These are phyloP conservation scores for Fusarium nodosum DNA, from an alignment of 2,329 filamentous ascomycete genomes.

Conservation along the genomic window DNA sequence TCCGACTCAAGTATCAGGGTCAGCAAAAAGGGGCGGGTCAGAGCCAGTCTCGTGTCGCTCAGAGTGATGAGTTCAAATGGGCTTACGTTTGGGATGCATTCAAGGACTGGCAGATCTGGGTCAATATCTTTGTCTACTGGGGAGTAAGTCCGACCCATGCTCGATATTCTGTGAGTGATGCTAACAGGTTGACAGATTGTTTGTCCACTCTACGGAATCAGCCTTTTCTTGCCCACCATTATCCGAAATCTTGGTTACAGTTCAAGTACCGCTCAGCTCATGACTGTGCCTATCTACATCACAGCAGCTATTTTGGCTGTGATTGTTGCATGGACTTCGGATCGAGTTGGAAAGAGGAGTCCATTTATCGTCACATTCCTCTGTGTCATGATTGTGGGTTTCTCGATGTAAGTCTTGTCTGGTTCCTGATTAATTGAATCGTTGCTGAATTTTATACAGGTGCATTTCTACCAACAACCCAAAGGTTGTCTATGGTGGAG, in stretches of 20 bases:
- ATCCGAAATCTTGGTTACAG: slow-evolving; percentile 71
- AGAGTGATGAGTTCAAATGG: slow-evolving; percentile 82
- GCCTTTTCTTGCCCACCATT: slow-evolving; percentile 74
- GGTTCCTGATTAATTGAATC: fast-evolving
- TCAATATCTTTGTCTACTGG: slow-evolving; percentile 73
- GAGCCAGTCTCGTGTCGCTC: slow-evolving; percentile 60
- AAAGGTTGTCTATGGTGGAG: slow-evolving; percentile 77
- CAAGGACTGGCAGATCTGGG: slow-evolving; percentile 83
- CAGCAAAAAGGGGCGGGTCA: slow-evolving; percentile 46
- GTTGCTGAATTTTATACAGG: slow-evolving; percentile 51
- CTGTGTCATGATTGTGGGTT: slow-evolving; percentile 68
- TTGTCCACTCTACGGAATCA: slow-evolving; percentile 69
- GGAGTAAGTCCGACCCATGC: slow-evolving; percentile 61
- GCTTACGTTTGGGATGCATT: slow-evolving; percentile 79
- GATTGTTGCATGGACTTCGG: slow-evolving; percentile 67
- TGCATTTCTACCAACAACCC: slow-evolving; percentile 71
- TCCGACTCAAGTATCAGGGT: slow-evolving; percentile 76
- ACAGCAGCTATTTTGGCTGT: slow-evolving; percentile 73
- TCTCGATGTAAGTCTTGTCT: slow-evolving; percentile 61
- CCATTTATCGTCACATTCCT: slow-evolving; percentile 70
- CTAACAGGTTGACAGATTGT: slow-evolving; percentile 56
- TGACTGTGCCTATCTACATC: slow-evolving; percentile 73
- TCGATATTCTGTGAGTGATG: fast-evolving
- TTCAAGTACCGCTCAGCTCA: slow-evolving; percentile 71
- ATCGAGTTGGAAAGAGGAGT: slow-evolving; percentile 65